Evolutionary conservation across 2,329 filamentous ascomycete genomes (phyloP).

Genomic region (Alternaria solani): DNA sequence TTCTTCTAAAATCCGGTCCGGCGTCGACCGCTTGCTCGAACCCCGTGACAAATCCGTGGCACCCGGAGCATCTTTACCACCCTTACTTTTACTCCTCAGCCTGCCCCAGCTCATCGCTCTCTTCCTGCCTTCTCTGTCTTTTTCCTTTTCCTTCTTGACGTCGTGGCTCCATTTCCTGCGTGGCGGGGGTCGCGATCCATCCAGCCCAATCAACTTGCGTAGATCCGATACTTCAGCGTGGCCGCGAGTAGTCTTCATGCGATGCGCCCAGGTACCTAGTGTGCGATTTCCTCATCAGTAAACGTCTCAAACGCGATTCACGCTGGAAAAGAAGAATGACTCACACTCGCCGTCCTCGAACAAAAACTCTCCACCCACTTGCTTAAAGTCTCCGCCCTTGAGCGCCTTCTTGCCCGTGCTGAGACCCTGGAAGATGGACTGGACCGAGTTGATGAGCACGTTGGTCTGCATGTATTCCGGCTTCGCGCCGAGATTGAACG

Average conservation of each 20-base stretch:
- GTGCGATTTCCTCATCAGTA: too few species aligned
- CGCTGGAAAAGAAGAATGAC: neutral
- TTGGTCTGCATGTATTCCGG: slow-evolving; percentile 71
- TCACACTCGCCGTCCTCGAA: slow-evolving; percentile 72
- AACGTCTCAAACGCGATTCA: too few species aligned
- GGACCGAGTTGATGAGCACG: slow-evolving; percentile 55
- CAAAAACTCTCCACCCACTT: slow-evolving; percentile 81
- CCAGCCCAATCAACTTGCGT: slow-evolving; percentile 66
- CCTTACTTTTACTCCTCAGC: slow-evolving; percentile 36
- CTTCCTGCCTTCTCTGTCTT: slow-evolving; percentile 23
- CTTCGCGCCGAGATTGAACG: slow-evolving; percentile 66
- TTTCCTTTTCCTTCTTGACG: slow-evolving; percentile 31
- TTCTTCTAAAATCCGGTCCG: slow-evolving; percentile 34
- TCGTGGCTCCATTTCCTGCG: slow-evolving; percentile 47
- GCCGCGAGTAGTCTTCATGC: slow-evolving; percentile 81
- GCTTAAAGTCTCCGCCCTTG: slow-evolving; percentile 70
- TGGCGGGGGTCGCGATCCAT: slow-evolving; percentile 36
- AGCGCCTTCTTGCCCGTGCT: slow-evolving; percentile 66
- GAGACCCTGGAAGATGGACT: slow-evolving; percentile 67
- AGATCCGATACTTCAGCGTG: slow-evolving; percentile 76
- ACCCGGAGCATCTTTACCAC: slow-evolving; percentile 23
- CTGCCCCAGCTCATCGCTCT: slow-evolving; percentile 42
- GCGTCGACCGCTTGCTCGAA: slow-evolving; percentile 25
- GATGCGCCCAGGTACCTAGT: slow-evolving; percentile 73
- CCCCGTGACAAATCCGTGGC: slow-evolving; percentile 22